A percentile compares a stretch with the other conserved stretches of the same genome.
Evolutionary conservation across 2,329 filamentous ascomycete genomes (phyloP).

Genomic region (Microthyrium microscopicum): DNA sequence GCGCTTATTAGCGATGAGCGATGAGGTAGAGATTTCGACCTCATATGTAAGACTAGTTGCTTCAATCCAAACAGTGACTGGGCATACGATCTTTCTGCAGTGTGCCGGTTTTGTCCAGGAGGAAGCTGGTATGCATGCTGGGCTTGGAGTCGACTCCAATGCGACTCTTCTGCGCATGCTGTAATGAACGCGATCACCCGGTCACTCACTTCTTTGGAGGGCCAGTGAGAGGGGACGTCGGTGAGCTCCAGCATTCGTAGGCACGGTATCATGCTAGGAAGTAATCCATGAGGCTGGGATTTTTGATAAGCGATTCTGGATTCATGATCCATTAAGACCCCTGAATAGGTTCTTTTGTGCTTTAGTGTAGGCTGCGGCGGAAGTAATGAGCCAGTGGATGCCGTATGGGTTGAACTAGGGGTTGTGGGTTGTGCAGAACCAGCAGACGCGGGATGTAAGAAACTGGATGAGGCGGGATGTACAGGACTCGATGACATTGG

Average conservation of each 20-base stretch:
- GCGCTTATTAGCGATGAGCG: neutral
- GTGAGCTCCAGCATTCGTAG: constrained; percentile 39
- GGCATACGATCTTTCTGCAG: constrained; percentile 31
- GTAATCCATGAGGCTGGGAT: constrained; percentile 22
- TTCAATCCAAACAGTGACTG: constrained; percentile 37
- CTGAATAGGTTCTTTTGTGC: constrained; percentile 5
- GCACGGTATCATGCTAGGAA: constrained; percentile 38
- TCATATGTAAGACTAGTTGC: constrained; percentile 39
- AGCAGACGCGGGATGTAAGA: too few species aligned
- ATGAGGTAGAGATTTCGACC: constrained; percentile 17
- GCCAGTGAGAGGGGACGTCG: constrained; percentile 33
- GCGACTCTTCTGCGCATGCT: constrained; percentile 37
- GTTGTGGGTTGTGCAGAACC: neutral
- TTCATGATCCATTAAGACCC: constrained; percentile 7
- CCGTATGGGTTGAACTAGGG: neutral
- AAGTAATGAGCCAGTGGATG: neutral
- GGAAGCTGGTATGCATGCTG: constrained; percentile 40
- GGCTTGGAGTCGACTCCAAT: constrained; percentile 35
- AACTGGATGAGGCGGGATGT: too few species aligned
- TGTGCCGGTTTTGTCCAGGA: constrained; percentile 34
- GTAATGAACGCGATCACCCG: constrained; percentile 37
- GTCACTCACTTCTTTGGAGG: constrained; percentile 20
- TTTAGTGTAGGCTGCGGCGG: neutral
- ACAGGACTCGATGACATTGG: too few species aligned
- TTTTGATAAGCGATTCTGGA: constrained; percentile 11